These are phyloP conservation scores for Bipolaris oryzae DNA, from an alignment of 2,329 filamentous ascomycete genomes.

Conservation along the genomic window DNA sequence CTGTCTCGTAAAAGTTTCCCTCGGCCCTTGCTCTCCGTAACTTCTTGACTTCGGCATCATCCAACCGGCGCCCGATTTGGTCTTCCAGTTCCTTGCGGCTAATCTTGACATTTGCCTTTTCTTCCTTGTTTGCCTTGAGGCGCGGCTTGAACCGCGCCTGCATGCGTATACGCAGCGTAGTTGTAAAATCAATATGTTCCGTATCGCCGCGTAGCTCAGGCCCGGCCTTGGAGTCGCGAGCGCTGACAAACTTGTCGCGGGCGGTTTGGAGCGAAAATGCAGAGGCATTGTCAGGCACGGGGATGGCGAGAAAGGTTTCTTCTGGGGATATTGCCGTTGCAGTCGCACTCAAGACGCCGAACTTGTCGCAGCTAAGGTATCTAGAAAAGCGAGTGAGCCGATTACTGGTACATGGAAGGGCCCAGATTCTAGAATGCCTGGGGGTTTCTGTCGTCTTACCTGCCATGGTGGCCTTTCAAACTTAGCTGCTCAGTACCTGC, in stretches of 20 bases:
- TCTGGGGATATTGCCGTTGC: slow-evolving; percentile 82
- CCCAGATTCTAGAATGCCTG: neutral
- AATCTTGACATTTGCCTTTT: slow-evolving; percentile 83
- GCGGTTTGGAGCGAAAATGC: slow-evolving; percentile 78
- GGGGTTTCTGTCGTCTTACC: slow-evolving; percentile 53
- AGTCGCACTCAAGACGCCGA: slow-evolving; percentile 76
- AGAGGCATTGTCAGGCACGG: slow-evolving; percentile 66
- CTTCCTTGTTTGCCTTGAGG: slow-evolving; percentile 78
- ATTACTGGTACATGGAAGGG: neutral
- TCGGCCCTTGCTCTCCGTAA: slow-evolving; percentile 83
- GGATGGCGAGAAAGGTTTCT: slow-evolving; percentile 77
- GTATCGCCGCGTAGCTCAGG: slow-evolving; percentile 79
- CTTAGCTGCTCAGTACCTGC: slow-evolving; percentile 80
- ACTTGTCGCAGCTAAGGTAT: slow-evolving; percentile 85
- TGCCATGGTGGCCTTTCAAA: slow-evolving; percentile 89
- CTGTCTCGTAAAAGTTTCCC: slow-evolving; percentile 85
- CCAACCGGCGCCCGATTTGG: slow-evolving; percentile 73
- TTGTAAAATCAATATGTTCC: slow-evolving; percentile 68
- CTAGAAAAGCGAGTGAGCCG: slow-evolving; percentile 49
- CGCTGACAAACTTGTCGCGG: slow-evolving; percentile 71
- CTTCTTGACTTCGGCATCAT: slow-evolving; percentile 84
- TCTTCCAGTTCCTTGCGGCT: slow-evolving; percentile 84
- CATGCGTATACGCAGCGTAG: slow-evolving; percentile 84
- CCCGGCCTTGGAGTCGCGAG: slow-evolving; percentile 51
- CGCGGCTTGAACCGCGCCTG: slow-evolving; percentile 92